These are phyloP conservation scores for Botrytis aclada DNA, from an alignment of 2,329 filamentous ascomycete genomes.

Conservation along the genomic window DNA sequence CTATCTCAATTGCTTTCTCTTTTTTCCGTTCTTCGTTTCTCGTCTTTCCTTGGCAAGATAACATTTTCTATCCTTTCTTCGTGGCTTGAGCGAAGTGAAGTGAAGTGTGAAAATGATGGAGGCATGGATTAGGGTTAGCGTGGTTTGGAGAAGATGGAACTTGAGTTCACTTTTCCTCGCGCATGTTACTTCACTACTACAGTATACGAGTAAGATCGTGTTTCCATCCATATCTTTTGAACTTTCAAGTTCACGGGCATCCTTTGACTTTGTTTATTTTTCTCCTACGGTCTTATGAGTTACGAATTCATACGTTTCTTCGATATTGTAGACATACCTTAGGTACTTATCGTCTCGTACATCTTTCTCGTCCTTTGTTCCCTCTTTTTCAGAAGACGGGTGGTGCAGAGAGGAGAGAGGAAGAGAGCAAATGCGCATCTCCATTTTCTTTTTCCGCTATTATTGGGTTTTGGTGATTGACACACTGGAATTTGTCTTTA, in stretches of 20 bases:
- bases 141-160: neutral
- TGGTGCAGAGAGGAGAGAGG: neutral
- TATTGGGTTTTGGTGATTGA: neutral
- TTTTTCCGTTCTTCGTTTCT: accelerated
- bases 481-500: neutral
- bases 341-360: neutral
- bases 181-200: neutral
- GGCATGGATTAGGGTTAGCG: neutral
- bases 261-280: neutral
- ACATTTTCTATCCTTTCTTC: neutral
- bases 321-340: neutral
- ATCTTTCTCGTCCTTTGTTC: no score
- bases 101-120: neutral
- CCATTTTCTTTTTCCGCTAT: neutral
- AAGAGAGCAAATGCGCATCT: neutral
- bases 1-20: neutral
- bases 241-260: neutral
- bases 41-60: neutral
- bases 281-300: neutral
- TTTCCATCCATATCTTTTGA: neutral
- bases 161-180: neutral
- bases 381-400: accelerated
- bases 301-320: neutral
- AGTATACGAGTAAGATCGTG: neutral
- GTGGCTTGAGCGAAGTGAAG: neutral